Evolutionary conservation across 2,329 filamentous ascomycete species (phyloP).

Genomic region (Cercospora berteroae): DNA sequence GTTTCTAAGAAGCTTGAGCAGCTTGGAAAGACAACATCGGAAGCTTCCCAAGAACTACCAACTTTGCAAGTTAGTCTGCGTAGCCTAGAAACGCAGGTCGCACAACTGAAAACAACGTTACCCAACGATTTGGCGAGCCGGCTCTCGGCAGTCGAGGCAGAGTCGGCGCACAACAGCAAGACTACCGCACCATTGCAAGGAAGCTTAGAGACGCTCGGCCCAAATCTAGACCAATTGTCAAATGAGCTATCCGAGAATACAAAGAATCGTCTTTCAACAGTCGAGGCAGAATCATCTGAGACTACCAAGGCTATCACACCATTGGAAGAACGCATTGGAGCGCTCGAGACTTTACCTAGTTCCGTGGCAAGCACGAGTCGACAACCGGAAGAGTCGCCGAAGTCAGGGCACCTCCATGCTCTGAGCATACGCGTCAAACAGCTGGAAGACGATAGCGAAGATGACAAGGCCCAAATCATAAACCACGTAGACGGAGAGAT

Average conservation of each 20-base stretch:
- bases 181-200: neutral
- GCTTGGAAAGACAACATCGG: neutral
- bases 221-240: neutral
- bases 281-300: neutral
- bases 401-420: neutral
- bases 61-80: neutral
- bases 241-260: neutral
- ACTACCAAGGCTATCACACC: neutral
- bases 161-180: neutral
- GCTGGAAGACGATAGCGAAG: neutral
- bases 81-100: neutral
- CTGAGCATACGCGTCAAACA: neutral
- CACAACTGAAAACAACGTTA: neutral
- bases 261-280: neutral
- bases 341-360: neutral
- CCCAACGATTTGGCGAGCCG: neutral
- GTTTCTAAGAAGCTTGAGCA: neutral
- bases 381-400: neutral
- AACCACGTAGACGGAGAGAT: neutral
- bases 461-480: neutral
- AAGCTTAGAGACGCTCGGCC: neutral
- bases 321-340: neutral
- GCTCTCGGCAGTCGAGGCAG: neutral
- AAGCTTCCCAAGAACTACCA: neutral
- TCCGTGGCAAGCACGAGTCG: neutral